These are phyloP conservation scores for Didymella pomorum DNA, from an alignment of 2,329 filamentous ascomycete species.

Conservation along the genomic window DNA sequence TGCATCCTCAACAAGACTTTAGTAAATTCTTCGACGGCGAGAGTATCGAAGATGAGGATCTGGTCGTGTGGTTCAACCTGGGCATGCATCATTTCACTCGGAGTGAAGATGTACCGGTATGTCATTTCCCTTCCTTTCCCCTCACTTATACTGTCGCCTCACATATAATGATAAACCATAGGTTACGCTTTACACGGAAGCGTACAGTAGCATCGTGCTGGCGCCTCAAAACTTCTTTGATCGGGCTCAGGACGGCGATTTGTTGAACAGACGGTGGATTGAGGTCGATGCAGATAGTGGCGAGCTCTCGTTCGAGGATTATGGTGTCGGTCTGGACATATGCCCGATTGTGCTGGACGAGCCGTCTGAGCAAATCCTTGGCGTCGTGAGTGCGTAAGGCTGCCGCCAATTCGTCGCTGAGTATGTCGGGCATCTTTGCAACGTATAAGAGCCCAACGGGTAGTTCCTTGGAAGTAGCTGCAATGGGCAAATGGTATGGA, in stretches of 20 bases:
- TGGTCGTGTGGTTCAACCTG: constrained; percentile 61
- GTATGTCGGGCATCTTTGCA: neutral
- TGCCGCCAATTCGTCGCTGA: neutral
- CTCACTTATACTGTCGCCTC: neutral
- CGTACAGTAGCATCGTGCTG: constrained; percentile 32
- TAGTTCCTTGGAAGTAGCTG: neutral
- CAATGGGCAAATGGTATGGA: neutral
- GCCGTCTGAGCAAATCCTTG: constrained; percentile 21
- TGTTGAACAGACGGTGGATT: constrained; percentile 32
- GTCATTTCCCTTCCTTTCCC: neutral
- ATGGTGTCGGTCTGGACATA: constrained; percentile 26
- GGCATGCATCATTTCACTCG: constrained; percentile 54
- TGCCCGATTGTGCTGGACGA: constrained; percentile 24
- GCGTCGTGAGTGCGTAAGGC: constrained; percentile 8
- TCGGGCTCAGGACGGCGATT: constrained; percentile 31
- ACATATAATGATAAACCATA: neutral
- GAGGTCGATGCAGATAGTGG: constrained; percentile 23
- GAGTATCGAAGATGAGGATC: constrained; percentile 50
- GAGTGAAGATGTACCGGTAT: constrained; percentile 16
- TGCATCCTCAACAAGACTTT: constrained; percentile 56
- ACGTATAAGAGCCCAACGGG: neutral
- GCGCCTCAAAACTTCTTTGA: constrained; percentile 36
- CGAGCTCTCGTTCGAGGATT: constrained; percentile 27
- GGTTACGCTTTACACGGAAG: constrained; percentile 33
- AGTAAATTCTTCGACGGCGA: constrained; percentile 60